Base-by-base conservation (phyloP, 306 rosid genomes). In the Inga leiocalycina region DNA sequence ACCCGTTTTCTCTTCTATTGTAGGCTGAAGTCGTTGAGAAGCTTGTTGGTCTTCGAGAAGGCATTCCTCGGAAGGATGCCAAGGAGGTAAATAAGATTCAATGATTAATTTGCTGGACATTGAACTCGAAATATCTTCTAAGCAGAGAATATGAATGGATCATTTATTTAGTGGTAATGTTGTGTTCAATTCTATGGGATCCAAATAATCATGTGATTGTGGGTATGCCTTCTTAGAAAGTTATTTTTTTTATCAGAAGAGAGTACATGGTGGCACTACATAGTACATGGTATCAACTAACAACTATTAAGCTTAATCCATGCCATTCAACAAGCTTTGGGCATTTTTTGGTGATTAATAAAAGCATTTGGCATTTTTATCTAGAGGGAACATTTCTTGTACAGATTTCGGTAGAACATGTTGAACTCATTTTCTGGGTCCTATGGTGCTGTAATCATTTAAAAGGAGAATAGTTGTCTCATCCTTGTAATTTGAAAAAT, bases 1-100 rank as follows among this genome's bases (percentile, higher is more conserved):
- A 65, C 76, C 8, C 79, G 62, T 35, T 74, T 73, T 71, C 76
- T 82, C 71, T 82, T 67, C 70, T 72, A 59, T 85, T 87, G 86
- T 86, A 96, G 98, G 90, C 94, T 68, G 98, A 96, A 80, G 99
- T 96, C 81, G 99, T 96, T 4, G 99, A 96, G 90, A 96, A 91
- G 86, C 99, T 96, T 80, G 98, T 96, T 61, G 93, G 90, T 76
- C 83, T 93, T 49, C 91, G 98, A 86, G 98, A 96, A 90, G 99
- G 99, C 86, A 96, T 96, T 79, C 99, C 99, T 20, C 85, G 93
- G 82, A 96, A 96, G 81, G 99, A 96, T 79, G 99, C 99, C n/a
- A 96, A 96, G 82, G 98, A 96, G 99, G 99, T 96, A 88, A n/a
- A 84, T 57, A 46, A 69, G 82, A 48, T 71, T 79, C 57, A 41